Conservation (phyloP, 2,329 filamentous ascomycete genomes). For the Myriosclerotinia scirpicola region DNA sequence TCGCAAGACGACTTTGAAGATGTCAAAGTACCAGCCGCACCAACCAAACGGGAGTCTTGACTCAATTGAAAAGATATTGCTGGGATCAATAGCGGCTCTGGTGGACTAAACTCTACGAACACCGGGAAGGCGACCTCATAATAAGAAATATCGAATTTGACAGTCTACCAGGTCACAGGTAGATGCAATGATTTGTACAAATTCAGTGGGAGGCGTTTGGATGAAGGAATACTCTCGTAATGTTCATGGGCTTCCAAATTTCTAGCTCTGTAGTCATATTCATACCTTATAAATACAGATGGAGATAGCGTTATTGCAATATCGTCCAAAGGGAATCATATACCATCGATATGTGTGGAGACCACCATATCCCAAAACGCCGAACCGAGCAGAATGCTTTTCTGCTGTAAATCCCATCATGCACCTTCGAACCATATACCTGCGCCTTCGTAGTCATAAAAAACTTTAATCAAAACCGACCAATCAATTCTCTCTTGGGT, state of each 20-base stretch:
- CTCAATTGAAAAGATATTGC: not conserved
- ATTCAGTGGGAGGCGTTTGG: not conserved
- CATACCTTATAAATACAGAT: constrained; percentile 36
- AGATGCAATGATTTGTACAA: constrained; percentile 9
- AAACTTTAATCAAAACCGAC: constrained; percentile 33
- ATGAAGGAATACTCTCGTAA: constrained; percentile 19
- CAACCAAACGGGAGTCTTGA: constrained; percentile 24
- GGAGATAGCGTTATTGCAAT: constrained; percentile 18
- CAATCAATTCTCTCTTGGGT: constrained; percentile 25
- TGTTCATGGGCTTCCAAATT: constrained; percentile 27
- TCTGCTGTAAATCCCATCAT: constrained; percentile 30
- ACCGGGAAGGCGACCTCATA: not conserved
- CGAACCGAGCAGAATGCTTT: constrained; percentile 29
- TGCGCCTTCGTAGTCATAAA: constrained; percentile 35
- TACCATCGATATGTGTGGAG: constrained; percentile 31
- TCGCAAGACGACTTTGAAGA: constrained; percentile 97
- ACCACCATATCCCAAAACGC: constrained; percentile 15
- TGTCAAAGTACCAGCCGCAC: constrained; percentile 75
- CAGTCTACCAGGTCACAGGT: not conserved
- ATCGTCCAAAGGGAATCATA: constrained; percentile 29
- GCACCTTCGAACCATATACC: constrained; percentile 26
- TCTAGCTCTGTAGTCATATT: not conserved
- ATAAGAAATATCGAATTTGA: not conserved
- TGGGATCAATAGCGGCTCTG: not conserved
- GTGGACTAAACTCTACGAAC: not conserved